Evolutionary conservation across 495 filamentous ascomycete species (phyloP), one percentile per base, ranked within the genome.

Genomic region (Aspergillus cristatus): DNA sequence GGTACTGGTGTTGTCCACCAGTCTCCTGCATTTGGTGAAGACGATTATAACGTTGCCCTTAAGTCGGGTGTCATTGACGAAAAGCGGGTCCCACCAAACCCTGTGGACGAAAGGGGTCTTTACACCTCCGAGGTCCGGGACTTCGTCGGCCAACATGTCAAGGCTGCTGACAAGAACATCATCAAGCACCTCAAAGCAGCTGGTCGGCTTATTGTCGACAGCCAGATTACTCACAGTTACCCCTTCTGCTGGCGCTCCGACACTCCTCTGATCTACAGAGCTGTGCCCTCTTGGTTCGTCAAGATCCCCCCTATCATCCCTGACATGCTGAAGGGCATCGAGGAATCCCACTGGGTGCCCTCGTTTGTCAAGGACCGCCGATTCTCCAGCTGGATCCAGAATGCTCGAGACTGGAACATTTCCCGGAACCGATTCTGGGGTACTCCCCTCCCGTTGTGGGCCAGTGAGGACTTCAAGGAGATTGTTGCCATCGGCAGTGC

Each of bases 1-100:
- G 91, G 91, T 76, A 87, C 88, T 16, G 91, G 91, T 53, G 81
- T 98, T 37, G 91, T 98, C 17, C 91, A 98, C 62, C 89, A 97
- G 59, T 73, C 93, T 10, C 93, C 93, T 8, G 87, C 88, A 0
- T 97, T 89, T 55, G 91, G 91, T 70, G 88, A 94, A 61, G 91
- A 97, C 40, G 91, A 98, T 78, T 98, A 94, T 68, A 79, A 78
- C 45, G 77, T 90, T 29, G 86, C 85, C 2, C 47, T 89, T 42
- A 76, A 84, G 41, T 60, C 72, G 34, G 91, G 89, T 33, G 72
- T 96, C 32, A 83, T 97, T 41, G 78, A 58, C 41, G 81, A 84
- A 35, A 71, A 75, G 34, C 82, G 87, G 26, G 69, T 74, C 18
- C 87, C 91, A 14, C 90, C 91, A 10, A 94, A 94, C 54, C 91